Percentiles rank a stretch among this genome's conserved stretches.
phyloP scores from a whole-genome alignment of 805 yeast genomes.

The Saccharomycopsis sp. region DNA sequence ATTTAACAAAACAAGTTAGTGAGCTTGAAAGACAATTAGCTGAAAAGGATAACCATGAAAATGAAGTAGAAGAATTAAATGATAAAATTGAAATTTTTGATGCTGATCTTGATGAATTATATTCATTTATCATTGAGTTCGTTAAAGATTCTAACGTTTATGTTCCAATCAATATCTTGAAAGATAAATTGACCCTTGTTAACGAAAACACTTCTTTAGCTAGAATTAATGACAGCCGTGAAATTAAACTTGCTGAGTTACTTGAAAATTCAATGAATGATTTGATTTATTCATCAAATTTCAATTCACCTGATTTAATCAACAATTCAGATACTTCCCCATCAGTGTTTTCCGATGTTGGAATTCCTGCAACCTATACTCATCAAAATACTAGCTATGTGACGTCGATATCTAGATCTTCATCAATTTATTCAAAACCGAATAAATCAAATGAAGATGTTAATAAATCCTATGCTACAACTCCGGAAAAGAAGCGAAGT shows the following conservation, averaged over 20 bases:
- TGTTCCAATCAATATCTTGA: slow-evolving; percentile 14
- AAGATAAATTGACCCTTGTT: slow-evolving; percentile 13
- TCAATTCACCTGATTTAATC: slow-evolving; percentile 9
- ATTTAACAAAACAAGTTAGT: slow-evolving; percentile 2
- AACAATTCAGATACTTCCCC: slow-evolving; percentile 13
- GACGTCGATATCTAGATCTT: slow-evolving; percentile 16
- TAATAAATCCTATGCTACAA: background rate
- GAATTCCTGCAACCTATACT: slow-evolving; percentile 14
- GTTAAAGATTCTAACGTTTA: slow-evolving; percentile 14
- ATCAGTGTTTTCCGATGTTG: slow-evolving; percentile 14
- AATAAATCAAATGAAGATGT: background rate
- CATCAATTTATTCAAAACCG: slow-evolving; percentile 18
- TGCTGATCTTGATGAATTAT: background rate
- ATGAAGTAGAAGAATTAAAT: slow-evolving; percentile 2
- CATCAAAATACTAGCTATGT: slow-evolving; percentile 19
- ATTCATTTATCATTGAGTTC: slow-evolving; percentile 8
- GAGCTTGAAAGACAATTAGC: slow-evolving; percentile 3
- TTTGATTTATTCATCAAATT: slow-evolving; percentile 2
- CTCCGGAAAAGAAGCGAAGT: slow-evolving; percentile 1
- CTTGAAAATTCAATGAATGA: slow-evolving; percentile 14
- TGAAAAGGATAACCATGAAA: slow-evolving; percentile 3
- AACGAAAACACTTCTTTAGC: slow-evolving; percentile 4
- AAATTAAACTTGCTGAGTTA: slow-evolving; percentile 5
- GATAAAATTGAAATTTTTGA: background rate
- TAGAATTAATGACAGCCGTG: slow-evolving; percentile 3